These are phyloP conservation scores for Termitomyces sp. DNA, from an alignment of 768 basidiomycete genomes.

Conservation along the genomic window DNA sequence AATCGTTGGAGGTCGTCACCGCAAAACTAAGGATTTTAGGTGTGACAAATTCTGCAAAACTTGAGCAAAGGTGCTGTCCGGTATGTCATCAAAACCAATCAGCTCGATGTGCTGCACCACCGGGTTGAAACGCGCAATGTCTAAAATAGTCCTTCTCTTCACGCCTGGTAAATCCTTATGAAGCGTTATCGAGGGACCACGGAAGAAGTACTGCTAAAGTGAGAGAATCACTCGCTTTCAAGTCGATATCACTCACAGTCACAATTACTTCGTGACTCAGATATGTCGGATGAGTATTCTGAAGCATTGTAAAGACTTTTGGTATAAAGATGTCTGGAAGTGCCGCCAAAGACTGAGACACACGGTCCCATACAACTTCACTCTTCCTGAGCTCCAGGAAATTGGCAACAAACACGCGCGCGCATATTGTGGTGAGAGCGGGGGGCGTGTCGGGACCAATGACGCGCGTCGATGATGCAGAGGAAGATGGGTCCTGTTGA, in stretches of 20 bases:
- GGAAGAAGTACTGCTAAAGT: conserved; percentile 46
- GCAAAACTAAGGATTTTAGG: conserved; percentile 44
- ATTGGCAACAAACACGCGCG: conserved; percentile 43
- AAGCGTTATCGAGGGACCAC: conserved; percentile 44
- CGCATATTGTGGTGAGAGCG: conserved; percentile 42
- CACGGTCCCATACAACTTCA: conserved; percentile 30
- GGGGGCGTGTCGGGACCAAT: conserved; percentile 30
- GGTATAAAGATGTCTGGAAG: conserved; percentile 50
- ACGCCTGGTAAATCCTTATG: conserved; percentile 48
- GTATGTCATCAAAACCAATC: conserved; percentile 43
- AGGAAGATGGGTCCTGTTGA: conserved; percentile 38
- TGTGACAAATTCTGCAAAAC: conserved; percentile 37
- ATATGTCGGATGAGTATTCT: conserved; percentile 40
- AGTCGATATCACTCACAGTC: conserved; percentile 31
- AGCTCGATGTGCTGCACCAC: conserved; percentile 43
- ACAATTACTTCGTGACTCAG: conserved; percentile 51
- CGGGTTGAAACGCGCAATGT: conserved; percentile 30
- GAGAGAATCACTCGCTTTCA: background rate
- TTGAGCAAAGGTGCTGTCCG: conserved; percentile 46
- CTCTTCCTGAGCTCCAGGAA: conserved; percentile 34
- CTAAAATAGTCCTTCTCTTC: conserved; percentile 40
- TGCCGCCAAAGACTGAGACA: conserved; percentile 32
- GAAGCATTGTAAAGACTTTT: conserved; percentile 46
- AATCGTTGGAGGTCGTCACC: conserved; percentile 30
- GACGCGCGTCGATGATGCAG: conserved; percentile 41